Evolutionary conservation across 331 rosid genomes (phyloP), one percentile per base, ranked within the genome.

Genomic region (Acacia concinna): DNA sequence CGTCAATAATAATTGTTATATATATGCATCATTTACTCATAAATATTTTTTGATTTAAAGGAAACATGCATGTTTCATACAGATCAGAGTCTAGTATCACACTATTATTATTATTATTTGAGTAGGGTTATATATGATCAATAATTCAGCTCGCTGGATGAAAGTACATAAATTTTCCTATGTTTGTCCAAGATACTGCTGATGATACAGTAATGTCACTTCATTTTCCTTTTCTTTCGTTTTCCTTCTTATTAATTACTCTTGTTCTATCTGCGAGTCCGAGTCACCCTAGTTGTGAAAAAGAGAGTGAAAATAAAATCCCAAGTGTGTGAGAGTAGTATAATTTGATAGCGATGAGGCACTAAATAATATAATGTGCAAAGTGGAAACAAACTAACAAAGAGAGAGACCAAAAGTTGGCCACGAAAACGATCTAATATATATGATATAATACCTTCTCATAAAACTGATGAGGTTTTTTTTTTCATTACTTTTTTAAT

Each of bases 321-420:
- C 74, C 52, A 68, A 51, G 28, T 57, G 18, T 73, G 35, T 57
- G 20, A 21, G 51, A 75, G 65, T 44, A 57, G 49, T 14, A 14
- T 44, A 5, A 20, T 64, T 34, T 59, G 71, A 72, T 31, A 63
- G 35, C 25, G 59, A 68, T 71, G 62, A n/a, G 35, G 57, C 79
- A 65, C 38, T 35, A 72, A 56, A 54, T 49, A 23, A 49, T 35
- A 75, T 65, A 79, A 78, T 63, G 79, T 69, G 85, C 32, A 60
- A 40, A 68, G 54, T 78, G 81, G 65, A 13, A 77, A 27, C 28
- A 21, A 40, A 40, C n/a, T n/a, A n/a, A n/a, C n/a, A n/a, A n/a
- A n/a, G n/a, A 20, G 32, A 78, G 54, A 81, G 8, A 20, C 85
- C 81, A 85, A 78, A 68, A 78, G 25, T 57, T 78, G 71, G 73